Base-by-base conservation (phyloP, 768 basidiomycete species). In the Suillus decipiens region DNA sequence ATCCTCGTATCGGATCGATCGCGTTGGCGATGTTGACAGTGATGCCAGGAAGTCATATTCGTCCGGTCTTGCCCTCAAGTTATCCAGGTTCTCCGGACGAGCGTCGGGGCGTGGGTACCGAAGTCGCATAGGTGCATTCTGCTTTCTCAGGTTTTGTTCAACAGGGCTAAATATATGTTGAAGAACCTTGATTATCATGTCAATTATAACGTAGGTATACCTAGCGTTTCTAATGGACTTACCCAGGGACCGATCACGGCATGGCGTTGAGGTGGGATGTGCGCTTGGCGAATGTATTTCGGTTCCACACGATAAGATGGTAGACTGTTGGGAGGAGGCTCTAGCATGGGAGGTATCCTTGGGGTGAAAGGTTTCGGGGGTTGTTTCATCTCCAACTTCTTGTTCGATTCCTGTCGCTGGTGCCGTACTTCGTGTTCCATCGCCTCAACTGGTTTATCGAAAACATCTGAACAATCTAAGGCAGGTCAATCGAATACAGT, bases 171-270 rank as follows among this genome's bases (percentile, higher is more conserved):
- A 75, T 66, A 83, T 79, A 61, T 78, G 79, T 72, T 76, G 81
- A 36, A 81, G 72, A 5, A 86, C 78, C 85, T 86, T 60, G 24
- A 54, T 61, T 47, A 57, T 39, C 22, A 59, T 63, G 37, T 19
- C 12, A 53, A 36, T 64, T 41, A 42, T 50, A 37, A 47, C 22
- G n/a, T 51, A 50, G 33, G 19, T 51, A 14, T 54, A 24, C 34
- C 33, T 15, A 62, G 37, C 9, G 36, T 56, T 59, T 65, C 10
- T 47, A 19, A 53, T 31, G 37, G 53, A 58, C 82, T 65, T 70
- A 89, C 89, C 86, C 83, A 85, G 63, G 81, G 81, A 14, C 80
- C 82, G 42, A 89, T 70, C 48, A 69, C 67, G 17, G 72, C 76
- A 69, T 89, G 89, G 50, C 82, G 79, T 22, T 82, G 81, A 59